phyloP scores from a whole-genome alignment of 2,329 filamentous ascomycete genomes.

The Sphaerulina vaccinii region DNA sequence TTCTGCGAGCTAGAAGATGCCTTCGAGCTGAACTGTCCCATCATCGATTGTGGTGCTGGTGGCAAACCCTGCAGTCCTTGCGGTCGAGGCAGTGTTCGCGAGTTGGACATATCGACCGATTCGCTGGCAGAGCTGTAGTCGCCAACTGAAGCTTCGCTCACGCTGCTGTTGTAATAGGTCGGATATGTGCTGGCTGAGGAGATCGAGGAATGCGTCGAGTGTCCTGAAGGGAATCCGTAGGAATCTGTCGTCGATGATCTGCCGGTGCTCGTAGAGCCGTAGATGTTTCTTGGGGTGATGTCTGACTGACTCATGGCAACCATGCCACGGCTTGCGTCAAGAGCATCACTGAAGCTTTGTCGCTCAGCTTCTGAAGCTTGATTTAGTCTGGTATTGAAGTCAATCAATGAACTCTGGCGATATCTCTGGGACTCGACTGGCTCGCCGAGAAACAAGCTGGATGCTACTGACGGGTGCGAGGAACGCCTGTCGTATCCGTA shows the following conservation, averaged over 20 bases:
- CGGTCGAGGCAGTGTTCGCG: constrained; percentile 79
- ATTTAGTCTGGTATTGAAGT: constrained; percentile 59
- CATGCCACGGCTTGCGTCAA: constrained; percentile 93
- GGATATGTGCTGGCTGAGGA: constrained; percentile 78
- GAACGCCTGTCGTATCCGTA: constrained; percentile 66
- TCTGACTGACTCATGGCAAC: constrained; percentile 87
- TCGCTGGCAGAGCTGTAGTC: constrained; percentile 94
- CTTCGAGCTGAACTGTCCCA: constrained; percentile 97
- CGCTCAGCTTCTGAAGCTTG: constrained; percentile 57
- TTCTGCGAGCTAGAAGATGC: constrained; percentile 94
- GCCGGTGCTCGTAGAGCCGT: constrained; percentile 57
- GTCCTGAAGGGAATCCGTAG: constrained; percentile 83
- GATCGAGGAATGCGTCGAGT: constrained; percentile 85
- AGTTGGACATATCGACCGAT: constrained; percentile 72
- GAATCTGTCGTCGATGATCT: constrained; percentile 74
- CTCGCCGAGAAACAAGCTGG: constrained; percentile 51
- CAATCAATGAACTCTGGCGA: constrained; percentile 64
- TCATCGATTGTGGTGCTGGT: constrained; percentile 92
- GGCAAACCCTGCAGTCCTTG: constrained; percentile 66
- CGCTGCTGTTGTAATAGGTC: constrained; percentile 78
- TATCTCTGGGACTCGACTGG: constrained; percentile 47
- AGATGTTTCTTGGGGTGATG: constrained; percentile 82
- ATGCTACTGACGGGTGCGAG: constrained; percentile 78
- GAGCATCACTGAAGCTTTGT: constrained; percentile 78
- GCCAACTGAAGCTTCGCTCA: constrained; percentile 75